Base-by-base conservation (phyloP, 108 stramenopile species). In the Cyclotella sp. region DNA sequence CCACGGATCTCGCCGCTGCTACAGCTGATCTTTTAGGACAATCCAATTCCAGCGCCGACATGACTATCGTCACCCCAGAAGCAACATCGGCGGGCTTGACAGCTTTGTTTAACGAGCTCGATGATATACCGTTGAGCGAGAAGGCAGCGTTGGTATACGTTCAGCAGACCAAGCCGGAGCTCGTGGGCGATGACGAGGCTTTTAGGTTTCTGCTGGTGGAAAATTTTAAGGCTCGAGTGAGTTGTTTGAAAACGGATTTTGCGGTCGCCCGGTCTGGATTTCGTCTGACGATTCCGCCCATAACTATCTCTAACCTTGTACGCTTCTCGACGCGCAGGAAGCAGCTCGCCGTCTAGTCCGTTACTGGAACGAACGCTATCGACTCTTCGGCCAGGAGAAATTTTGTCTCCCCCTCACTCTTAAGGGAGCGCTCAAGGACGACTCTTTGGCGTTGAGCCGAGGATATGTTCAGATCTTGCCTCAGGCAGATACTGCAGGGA, bases 401-500 rank as follows among this genome's bases (percentile, higher is more conserved):
- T 82, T 77, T 27, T 34, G 43, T 22, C 51, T 82, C 21, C 81
- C 81, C 18, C 39, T 82, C 21, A 82, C 81, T 26, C 51, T 82
- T 5, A 77, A 73, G 65, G 76, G 76, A 46, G 81, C 81, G 0
- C 21, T 82, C 49, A 77, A 65, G 51, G 81, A 82, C 66, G 76
- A 77, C 62, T 40, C 44, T 11, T 53, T 72, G 53, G 81, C 81
- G 41, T 41, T 82, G 46, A 66, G 44, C 34, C 43, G 64, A 7
- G 81, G 81, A 24, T 82, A 72, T 67, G 70, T 82, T 0, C 74
- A 75, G 58, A 52, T 80, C 41, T 57, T 80, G 42, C 73, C 79
- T 9, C 75, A 82, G 61, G 54, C 73, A 14, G 74, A 80, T 34
- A 75, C 74, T 45, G 73, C 79, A 9, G 79, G 79, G 7, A 61